phyloP scores from a whole-genome alignment of 352 stramenopile genomes.

The Globisporangium okanoganense region DNA sequence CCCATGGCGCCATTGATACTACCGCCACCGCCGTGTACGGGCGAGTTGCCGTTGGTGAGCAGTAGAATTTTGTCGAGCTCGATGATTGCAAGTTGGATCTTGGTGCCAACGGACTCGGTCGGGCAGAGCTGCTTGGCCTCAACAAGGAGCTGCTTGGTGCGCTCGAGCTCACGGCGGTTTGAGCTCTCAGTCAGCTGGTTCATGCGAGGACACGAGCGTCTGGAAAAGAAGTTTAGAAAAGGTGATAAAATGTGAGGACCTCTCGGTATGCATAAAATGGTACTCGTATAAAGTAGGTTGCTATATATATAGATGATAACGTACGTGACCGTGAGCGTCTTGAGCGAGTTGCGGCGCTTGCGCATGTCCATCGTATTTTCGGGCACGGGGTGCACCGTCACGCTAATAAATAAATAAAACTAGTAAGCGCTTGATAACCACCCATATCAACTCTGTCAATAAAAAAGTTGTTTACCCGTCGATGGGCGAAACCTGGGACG shows the following conservation, averaged over 20 bases:
- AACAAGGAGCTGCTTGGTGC: conserved; percentile 41
- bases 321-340: conserved; percentile 53
- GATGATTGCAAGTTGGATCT: conserved; percentile 41
- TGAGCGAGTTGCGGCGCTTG: conserved; percentile 48
- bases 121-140: conserved; percentile 46
- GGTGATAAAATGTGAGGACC: background rate
- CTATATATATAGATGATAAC: background rate
- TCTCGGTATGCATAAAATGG: background rate
- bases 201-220: conserved; percentile 26
- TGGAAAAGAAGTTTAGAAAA: conserved; percentile 3
- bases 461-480: conserved; percentile 22
- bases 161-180: conserved; percentile 50
- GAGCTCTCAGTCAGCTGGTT: conserved; percentile 20
- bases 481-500: conserved; percentile 24
- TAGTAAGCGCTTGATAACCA: background rate
- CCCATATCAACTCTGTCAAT: background rate
- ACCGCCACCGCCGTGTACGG: background rate
- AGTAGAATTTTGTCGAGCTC: conserved; percentile 47
- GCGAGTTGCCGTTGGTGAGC: background rate
- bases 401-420: conserved; percentile 1
- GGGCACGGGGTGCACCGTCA: conserved; percentile 6
- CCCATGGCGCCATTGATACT: background rate
- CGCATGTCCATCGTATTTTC: conserved; percentile 6
- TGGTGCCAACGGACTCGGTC: conserved; percentile 31
- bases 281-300: background rate